Evolutionary conservation across 78 protist genomes (phyloP), one percentile per base, ranked within the genome.

Genomic region (Anaeramoeba flamelloides): DNA sequence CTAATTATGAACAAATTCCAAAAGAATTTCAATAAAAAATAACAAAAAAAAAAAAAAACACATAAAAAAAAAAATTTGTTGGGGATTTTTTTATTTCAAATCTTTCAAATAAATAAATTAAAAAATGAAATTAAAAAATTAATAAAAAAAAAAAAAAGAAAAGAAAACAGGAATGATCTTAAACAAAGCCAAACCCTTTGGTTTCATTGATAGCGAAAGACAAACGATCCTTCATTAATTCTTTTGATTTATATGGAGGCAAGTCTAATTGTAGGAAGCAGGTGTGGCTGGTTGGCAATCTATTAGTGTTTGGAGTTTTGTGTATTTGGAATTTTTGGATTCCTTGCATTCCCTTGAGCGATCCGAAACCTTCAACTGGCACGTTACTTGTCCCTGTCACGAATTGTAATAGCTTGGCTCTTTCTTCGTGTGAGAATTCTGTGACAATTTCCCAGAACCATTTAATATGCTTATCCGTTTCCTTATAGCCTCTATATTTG

Each of bases 251-350:
- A 80, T 91, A 91, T 77, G 75, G 83, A 0, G 94, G 94, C 30
- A 91, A 40, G 83, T 91, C 91, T 34, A 91, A 81, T 84, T 90
- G 92, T 81, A 87, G 86, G 86, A 89, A 91, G 86, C 94, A 91
- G 1, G 94, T 91, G 79, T 88, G 90, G 33, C 93, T 90, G 1
- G 89, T 40, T 17, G 94, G 94, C 38, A 91, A 74, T 38, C 87
- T 41, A 38, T n/a, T n/a, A 22, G 33, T 26, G 0, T 78, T 64
- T 8, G 0, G 36, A 31, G 1, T 40, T 1, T 36, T 1, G 36
- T 77, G 53, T 38, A 87, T 87, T 41, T 1, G 31, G n/a, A 87
- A 85, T 37, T 31, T 0, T 3, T 84, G 83, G 12, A 17, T 4
- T 36, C 86, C 88, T 65, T 77, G 31, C 83, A 26, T 76, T 74